phyloP scores from a whole-genome alignment of 805 yeast genomes.

The Maudiozyma barnettii region DNA sequence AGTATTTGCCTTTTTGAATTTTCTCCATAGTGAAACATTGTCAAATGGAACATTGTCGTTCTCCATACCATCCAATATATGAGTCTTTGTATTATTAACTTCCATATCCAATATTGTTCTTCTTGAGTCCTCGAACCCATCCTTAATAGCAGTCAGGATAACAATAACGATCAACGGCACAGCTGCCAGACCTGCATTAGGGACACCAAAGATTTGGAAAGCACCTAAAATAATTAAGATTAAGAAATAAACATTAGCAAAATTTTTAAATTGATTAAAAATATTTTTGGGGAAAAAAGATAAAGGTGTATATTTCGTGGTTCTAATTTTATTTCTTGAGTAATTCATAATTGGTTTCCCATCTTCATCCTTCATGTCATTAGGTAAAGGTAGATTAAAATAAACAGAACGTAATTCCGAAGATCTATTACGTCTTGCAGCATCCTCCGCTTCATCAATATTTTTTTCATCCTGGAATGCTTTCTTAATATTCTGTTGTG shows the following conservation, averaged over 20 bases:
- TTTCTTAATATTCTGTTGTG: constrained; percentile 28
- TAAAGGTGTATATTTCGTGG: constrained; percentile 90
- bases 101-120: constrained; percentile 65
- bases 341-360: constrained; percentile 50
- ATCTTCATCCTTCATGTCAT: constrained; percentile 46
- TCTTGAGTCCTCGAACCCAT: constrained; percentile 74
- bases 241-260: constrained; percentile 85
- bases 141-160: constrained; percentile 63
- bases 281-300: constrained; percentile 82
- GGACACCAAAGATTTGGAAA: constrained; percentile 70
- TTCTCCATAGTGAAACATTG: constrained; percentile 59
- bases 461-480: constrained; percentile 20
- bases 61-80: constrained; percentile 45
- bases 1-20: constrained; percentile 47
- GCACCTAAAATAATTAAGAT: constrained; percentile 69
- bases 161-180: constrained; percentile 78
- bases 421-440: constrained; percentile 31
- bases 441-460: constrained; percentile 17
- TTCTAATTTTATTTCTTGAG: constrained; percentile 85
- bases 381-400: constrained; percentile 54
- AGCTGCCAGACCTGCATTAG: constrained; percentile 62
- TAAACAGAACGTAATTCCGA: constrained; percentile 42
- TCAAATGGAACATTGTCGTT: constrained; percentile 59
- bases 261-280: constrained; percentile 68
- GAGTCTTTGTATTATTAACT: constrained; percentile 65